Conservation (phyloP, 441 rosid genomes). For the Populus trichocarpa region DNA sequence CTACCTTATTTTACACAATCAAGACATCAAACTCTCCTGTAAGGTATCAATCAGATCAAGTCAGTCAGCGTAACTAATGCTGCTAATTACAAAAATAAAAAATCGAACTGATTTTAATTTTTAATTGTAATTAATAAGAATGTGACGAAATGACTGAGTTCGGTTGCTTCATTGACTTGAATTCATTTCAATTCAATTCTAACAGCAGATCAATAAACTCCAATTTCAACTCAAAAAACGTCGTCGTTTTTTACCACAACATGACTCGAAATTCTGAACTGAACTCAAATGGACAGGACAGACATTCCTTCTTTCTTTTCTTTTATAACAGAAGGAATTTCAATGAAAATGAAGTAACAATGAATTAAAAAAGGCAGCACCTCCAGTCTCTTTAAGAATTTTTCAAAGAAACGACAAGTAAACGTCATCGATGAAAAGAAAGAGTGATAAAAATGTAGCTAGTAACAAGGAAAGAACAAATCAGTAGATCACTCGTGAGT, state of each 20-base stretch:
- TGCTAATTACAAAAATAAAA: not conserved
- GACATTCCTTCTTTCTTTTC: no score
- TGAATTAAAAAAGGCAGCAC: not conserved
- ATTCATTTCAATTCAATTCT: not conserved
- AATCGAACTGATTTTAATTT: not conserved
- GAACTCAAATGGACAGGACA: no score
- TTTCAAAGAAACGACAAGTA: not conserved
- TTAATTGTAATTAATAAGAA: not conserved
- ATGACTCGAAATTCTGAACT: no score
- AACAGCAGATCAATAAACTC: not conserved
- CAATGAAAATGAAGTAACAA: not conserved
- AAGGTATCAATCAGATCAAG: constrained; percentile 11
- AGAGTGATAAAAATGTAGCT: no score
- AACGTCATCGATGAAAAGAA: no score
- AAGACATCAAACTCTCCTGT: constrained; percentile 69
- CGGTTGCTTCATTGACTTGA: not conserved
- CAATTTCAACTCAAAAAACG: not conserved
- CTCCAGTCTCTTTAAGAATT: constrained; percentile 31
- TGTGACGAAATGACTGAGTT: not conserved
- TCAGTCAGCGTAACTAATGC: constrained; percentile 1
- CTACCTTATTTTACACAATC: constrained; percentile 37
- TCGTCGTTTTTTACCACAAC: not conserved
- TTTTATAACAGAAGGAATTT: not conserved
- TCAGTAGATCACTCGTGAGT: not conserved
- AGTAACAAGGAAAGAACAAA: not conserved